Evolutionary conservation across 768 basidiomycete genomes (phyloP).

Genomic region (Dacryopinax primogenitus): DNA sequence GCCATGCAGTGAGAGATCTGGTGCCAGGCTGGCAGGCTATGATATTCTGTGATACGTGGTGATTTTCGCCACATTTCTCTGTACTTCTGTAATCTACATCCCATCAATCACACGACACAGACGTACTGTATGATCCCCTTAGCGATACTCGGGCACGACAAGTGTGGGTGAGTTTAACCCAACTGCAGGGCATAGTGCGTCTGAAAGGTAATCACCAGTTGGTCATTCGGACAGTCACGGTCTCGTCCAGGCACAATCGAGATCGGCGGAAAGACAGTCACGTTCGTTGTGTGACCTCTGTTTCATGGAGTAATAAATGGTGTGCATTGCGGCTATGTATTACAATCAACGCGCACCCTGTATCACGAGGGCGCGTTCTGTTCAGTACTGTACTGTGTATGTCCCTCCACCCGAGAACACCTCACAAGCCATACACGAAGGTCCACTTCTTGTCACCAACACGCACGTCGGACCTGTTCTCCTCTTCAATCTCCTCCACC

Average conservation of each 20-base stretch:
- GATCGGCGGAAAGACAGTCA: too few relatives aligned
- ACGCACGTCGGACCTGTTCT: slow-evolving; percentile 12
- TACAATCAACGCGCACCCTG: not conserved
- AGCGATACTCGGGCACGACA: too few relatives aligned
- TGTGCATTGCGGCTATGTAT: not conserved
- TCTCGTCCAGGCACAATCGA: too few relatives aligned
- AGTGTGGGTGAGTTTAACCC: too few relatives aligned
- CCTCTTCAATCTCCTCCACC: slow-evolving; percentile 15
- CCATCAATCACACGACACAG: not conserved
- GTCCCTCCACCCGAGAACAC: not conserved
- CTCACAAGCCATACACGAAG: slow-evolving; percentile 13
- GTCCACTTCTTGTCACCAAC: slow-evolving; percentile 18
- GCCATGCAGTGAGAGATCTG: not conserved
- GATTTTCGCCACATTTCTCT: not conserved
- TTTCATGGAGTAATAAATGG: not conserved
- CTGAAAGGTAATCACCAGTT: too few relatives aligned
- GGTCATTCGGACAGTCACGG: too few relatives aligned
- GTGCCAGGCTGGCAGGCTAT: not conserved
- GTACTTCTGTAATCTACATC: not conserved
- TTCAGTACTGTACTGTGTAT: not conserved
- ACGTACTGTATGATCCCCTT: too few relatives aligned
- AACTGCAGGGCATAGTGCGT: too few relatives aligned
- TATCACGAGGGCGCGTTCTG: not conserved
- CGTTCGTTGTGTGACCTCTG: too few relatives aligned
- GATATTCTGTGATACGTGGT: not conserved